Base-by-base conservation (phyloP, 2,329 filamentous ascomycete genomes). In the Clarireedia monteithiana region DNA sequence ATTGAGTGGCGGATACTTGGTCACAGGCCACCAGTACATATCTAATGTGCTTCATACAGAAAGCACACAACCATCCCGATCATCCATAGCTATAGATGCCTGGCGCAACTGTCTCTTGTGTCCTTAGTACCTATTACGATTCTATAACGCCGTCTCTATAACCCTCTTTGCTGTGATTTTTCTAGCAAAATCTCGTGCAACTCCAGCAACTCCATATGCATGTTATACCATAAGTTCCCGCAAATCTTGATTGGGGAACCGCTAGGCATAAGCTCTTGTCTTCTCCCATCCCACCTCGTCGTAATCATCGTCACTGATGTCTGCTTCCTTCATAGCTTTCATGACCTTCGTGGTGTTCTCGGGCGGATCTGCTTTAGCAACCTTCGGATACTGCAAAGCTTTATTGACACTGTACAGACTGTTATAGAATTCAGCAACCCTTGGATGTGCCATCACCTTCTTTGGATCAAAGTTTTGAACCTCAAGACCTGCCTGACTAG, bases 361-460 rank as follows among this genome's bases (percentile, higher is more conserved):
- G 5, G 40, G 26, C 23, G 40, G 53, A 36, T 56, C 42, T 20
- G 59, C 56, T 15, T 59, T 57, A 0, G 63, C 62, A 20, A 68
- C 63, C 53, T 53, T 69, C 7, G 68, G 67, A 40, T 68, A 57
- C 44, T 66, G 56, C 56, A 69, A 36, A 38, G 67, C 68, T 40
- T 82, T 74, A 51, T 89, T 88, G 3, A 86, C 89, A 58, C 83
- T 85, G 64, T 87, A 88, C 38, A 99, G 74, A 65, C 89, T 87
- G 60, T 83, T 79, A 70, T 99, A 99, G 68, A 99, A 99, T 2
- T 78, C 78, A 5, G 89, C 78, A 17, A 99, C 94, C 64, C 84
- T 84, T 1, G 89, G 85, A 68, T 99, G 94, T 2, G 95, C 94
- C 84, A 96, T 91, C 26, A 99, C 92, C 72, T 95, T 97, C 59